Conservation (phyloP, 495 filamentous ascomycete genomes). For the Neurospora sp. region DNA sequence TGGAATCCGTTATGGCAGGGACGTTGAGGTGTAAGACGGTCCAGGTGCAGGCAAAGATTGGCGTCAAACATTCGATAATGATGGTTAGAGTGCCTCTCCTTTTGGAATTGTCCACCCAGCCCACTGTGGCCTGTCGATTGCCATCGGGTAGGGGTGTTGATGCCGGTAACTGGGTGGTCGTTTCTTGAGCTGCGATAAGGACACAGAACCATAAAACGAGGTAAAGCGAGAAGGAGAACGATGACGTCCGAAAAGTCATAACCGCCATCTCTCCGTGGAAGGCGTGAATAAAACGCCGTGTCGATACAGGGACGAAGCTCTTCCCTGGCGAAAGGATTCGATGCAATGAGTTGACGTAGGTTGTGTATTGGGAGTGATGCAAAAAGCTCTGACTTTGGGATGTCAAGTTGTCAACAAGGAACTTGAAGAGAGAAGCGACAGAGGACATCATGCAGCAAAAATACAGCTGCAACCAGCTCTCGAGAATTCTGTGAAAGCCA, state of each 20-base stretch:
- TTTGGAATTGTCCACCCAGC: background rate
- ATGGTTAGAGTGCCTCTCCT: background rate
- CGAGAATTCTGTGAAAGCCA: too few relatives aligned
- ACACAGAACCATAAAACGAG: background rate
- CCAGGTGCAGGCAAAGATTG: background rate
- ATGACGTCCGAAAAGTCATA: background rate
- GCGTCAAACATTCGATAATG: background rate
- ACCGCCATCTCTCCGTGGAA: background rate
- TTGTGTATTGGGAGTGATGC: too few relatives aligned
- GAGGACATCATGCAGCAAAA: too few relatives aligned
- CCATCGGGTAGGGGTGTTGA: background rate
- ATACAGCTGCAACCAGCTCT: too few relatives aligned
- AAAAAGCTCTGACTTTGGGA: too few relatives aligned
- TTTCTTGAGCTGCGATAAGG: background rate
- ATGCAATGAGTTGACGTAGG: too few relatives aligned
- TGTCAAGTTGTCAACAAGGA: too few relatives aligned
- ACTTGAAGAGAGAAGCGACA: too few relatives aligned
- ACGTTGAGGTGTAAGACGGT: background rate
- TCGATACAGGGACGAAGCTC: too few relatives aligned
- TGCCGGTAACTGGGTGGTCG: background rate
- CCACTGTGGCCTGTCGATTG: background rate
- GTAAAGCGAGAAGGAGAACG: background rate
- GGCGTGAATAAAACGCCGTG: background rate
- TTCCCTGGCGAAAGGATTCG: too few relatives aligned
- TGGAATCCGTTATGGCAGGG: background rate